Evolutionary conservation across 257 asterid species (phyloP), one percentile per base, ranked within the genome.

Genomic region (Solanum habrochaites): DNA sequence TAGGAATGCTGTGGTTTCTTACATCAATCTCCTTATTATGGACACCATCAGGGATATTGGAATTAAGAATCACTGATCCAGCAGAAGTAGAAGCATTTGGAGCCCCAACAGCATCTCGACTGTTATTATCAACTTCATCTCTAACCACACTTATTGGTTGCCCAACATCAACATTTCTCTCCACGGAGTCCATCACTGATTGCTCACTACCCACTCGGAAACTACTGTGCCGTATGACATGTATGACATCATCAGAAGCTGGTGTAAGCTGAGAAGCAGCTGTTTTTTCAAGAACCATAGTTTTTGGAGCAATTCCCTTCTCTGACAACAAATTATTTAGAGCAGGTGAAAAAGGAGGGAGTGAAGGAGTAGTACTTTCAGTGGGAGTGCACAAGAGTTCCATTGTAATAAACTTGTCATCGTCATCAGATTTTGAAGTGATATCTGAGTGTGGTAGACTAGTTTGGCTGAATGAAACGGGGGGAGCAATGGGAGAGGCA

Each of bases 171-270:
- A 74, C 35, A 64, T 86, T 88, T 88, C 86, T 90, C 69, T 92
- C 95, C 83, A 74, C 72, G 29, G 92, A 88, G 80, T 90, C 93
- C 10, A 83, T 56, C 37, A 88, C 86, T 9, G 91, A 92, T 75
- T 87, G 95, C 85, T 93, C 93, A 21, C 88, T 67, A 32, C 92
- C 93, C 39, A 93, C 93, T 67, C 93, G 94, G 89, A 92, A 91
- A 87, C 96, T 93, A 89, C 97, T 93, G 86, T 92, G 96, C 20
- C 93, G 91, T 60, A 94, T 90, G 87, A 91, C 95, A 27, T 92
- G 98, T 67, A 94, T 94, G 89, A 93, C 94, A 35, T 92, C 98
- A 86, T 89, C 93, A 67, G 90, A 90, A 85, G 92, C 92, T n/a
- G 95, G 91, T 86, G 93, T 69, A 85, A 89, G 91, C 88, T 92